Base-by-base conservation (phyloP, 768 basidiomycete genomes). In the Brasilioporus rufonigricans region DNA sequence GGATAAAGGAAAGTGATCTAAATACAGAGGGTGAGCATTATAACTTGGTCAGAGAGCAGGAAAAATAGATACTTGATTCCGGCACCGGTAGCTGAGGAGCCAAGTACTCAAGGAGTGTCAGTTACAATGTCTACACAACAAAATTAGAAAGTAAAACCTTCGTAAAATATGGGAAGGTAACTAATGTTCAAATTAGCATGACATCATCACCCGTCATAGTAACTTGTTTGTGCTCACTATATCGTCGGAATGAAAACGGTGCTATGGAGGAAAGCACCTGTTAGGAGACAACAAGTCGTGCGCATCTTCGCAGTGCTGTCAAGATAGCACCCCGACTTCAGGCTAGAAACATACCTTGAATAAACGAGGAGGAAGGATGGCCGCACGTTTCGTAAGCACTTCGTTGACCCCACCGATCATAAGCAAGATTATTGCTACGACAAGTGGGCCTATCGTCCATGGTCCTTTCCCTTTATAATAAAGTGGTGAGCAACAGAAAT, bases 111-210 rank as follows among this genome's bases (percentile, higher is more conserved):
- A 36, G 16, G 18, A 18, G 18, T 7, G 35, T 36, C 35, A 36
- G 8, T 12, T 36, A 10, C 14, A 18, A 18, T 36, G 7, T 18
- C 8, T 1, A 6, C 14, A 18, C 16, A 16, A 36, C 7, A 18
- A 18, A 27, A 24, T 3, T 4, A n/a, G n/a, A 40, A 27, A 12
- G 12, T 16, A 44, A 12, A 33, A 65, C 66, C 66, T 73, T 92
- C 89, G 67, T 77, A 92, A 66, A 86, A 91, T 4, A 91, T 66
- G 0, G 89, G 89, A 24, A 92, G 79, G 64, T 90, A 91, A 66
- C 67, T 68, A 21, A 14, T 1, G 32, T 47, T 6, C 8, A 16
- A 33, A 39, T 65, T 6, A 54, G 47, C n/a, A 18, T 16, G 5
- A 27, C 18, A 11, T 1, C 23, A 90, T 14, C 19, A 3, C 4